A percentile compares a stretch with the other conserved stretches of the same genome.
Evolutionary conservation across 2,329 filamentous ascomycete genomes (phyloP).

Genomic region (Aureobasidium sp.): DNA sequence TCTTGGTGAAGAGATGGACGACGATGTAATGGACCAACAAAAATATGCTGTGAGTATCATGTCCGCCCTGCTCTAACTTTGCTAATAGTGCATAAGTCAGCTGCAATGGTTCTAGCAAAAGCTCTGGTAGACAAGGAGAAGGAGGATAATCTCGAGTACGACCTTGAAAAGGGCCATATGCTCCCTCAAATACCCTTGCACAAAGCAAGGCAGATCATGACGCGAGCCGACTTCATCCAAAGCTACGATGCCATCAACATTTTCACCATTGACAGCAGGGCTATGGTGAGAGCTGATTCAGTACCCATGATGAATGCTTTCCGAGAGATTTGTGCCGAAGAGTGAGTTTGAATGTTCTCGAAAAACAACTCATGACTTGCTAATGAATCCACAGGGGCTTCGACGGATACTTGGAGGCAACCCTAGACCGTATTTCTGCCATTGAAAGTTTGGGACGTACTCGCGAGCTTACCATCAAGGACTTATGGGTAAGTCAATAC

Average conservation of each 20-base stretch:
- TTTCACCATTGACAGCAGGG: constrained; percentile 83
- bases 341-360: constrained; percentile 20
- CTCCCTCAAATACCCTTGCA: constrained; percentile 76
- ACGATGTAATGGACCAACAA: constrained; percentile 97
- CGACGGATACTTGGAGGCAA: constrained; percentile 71
- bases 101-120: constrained; percentile 86
- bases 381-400: constrained; percentile 48
- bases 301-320: constrained; percentile 97
- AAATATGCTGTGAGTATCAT: constrained; percentile 70
- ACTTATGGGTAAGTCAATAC: constrained; percentile 54
- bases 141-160: constrained; percentile 50
- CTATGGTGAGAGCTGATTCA: constrained; percentile 82
- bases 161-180: constrained; percentile 59
- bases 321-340: constrained; percentile 65
- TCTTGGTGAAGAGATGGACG: constrained; percentile 71
- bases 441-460: constrained; percentile 92
- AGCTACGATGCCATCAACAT: constrained; percentile 88
- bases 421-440: constrained; percentile 74
- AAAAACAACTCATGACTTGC: not conserved
- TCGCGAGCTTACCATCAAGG: constrained; percentile 91
- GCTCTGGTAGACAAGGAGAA: constrained; percentile 79
- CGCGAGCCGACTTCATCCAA: constrained; percentile 87
- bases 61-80: not conserved
- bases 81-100: constrained; percentile 48
- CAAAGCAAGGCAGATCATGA: constrained; percentile 86